phyloP scores from a whole-genome alignment of 306 rosid genomes.

The Malus sylvestris region DNA sequence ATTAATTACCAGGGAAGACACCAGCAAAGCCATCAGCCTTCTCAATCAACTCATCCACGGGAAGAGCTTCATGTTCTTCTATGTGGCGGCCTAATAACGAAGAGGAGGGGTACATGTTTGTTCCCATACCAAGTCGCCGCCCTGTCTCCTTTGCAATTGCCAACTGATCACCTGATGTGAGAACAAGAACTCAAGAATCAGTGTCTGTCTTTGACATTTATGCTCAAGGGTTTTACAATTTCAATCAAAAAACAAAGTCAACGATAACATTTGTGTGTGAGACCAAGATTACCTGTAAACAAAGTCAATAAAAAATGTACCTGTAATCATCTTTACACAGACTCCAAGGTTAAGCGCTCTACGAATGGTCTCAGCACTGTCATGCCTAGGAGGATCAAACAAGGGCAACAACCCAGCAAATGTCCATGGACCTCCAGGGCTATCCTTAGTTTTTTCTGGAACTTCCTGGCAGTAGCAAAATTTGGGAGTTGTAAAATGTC shows the following conservation, averaged over 20 bases:
- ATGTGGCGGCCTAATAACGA: conserved; percentile 57
- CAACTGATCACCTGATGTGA: conserved; percentile 65
- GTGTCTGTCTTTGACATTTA: conserved; percentile 1
- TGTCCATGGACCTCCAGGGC: conserved; percentile 77
- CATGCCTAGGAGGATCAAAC: conserved; percentile 92
- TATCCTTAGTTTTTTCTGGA: conserved; percentile 68
- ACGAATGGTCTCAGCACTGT: conserved; percentile 83
- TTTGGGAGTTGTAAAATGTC: not conserved
- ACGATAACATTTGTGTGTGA: not conserved
- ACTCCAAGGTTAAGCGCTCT: conserved; percentile 90
- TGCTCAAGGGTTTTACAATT: conserved; percentile 6
- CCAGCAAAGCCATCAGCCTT: conserved; percentile 93
- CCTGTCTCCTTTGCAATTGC: conserved; percentile 92
- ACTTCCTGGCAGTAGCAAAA: conserved; percentile 41
- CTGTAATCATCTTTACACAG: conserved; percentile 87
- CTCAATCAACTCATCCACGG: conserved; percentile 76
- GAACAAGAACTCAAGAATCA: conserved; percentile 8
- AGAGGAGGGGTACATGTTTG: conserved; percentile 91
- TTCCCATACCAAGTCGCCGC: conserved; percentile 87
- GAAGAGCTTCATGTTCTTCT: conserved; percentile 67
- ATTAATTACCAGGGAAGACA: conserved; percentile 66
- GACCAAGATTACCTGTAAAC: not conserved
- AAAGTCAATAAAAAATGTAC: conserved; percentile 18
- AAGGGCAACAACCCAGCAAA: conserved; percentile 81
- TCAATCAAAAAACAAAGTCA: not conserved